These are phyloP conservation scores for Colletotrichum tropicicola DNA, from an alignment of 2,329 filamentous ascomycete species.

Conservation along the genomic window DNA sequence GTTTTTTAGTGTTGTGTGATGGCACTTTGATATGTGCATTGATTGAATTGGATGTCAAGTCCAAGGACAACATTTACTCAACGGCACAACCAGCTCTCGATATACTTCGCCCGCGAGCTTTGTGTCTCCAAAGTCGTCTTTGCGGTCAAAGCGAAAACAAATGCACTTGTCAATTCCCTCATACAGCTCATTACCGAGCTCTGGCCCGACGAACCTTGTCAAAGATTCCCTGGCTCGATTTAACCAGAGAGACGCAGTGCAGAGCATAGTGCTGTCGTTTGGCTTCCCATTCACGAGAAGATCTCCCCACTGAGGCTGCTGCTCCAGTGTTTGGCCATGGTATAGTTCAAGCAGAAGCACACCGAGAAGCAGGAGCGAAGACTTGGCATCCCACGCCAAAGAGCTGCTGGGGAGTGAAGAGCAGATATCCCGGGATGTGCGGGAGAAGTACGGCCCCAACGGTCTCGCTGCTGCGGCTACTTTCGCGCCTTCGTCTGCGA, in stretches of 20 bases:
- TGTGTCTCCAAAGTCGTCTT: neutral
- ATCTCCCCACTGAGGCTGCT: conserved; percentile 7
- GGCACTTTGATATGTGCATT: too few species aligned
- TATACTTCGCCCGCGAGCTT: conserved; percentile 7
- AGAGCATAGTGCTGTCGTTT: conserved; percentile 3
- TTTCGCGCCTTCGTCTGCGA: too few species aligned
- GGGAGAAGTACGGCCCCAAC: too few species aligned
- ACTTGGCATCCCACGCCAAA: neutral
- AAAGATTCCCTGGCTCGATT: neutral
- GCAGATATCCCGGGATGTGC: too few species aligned
- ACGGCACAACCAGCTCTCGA: conserved; percentile 8
- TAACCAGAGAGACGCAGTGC: neutral
- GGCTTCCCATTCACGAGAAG: neutral
- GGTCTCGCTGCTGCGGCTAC: too few species aligned
- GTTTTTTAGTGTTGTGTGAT: neutral
- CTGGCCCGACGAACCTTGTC: neutral
- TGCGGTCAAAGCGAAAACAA: neutral
- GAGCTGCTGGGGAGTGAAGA: neutral
- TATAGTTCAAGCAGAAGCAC: conserved; percentile 1
- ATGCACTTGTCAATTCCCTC: conserved; percentile 1
- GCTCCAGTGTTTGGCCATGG: conserved; percentile 19
- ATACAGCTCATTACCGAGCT: neutral
- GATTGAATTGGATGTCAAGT: neutral
- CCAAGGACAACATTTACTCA: conserved; percentile 32
- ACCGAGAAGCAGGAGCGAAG: neutral